These are phyloP conservation scores for Teunomyces barrocoloradensis DNA, from an alignment of 805 yeast genomes.

Conservation along the genomic window DNA sequence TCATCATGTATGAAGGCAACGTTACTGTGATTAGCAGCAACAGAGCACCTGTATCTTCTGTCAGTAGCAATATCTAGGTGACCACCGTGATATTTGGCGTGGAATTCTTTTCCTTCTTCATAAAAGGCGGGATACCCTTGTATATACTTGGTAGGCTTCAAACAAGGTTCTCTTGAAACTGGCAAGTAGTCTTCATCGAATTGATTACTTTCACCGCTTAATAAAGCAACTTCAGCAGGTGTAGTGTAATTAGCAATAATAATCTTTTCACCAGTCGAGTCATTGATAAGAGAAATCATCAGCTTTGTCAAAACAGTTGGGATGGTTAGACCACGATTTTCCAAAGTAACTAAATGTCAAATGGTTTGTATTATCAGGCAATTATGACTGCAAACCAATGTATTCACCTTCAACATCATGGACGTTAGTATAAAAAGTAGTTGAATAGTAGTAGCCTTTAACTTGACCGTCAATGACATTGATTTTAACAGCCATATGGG, in stretches of 20 bases:
- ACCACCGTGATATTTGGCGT: no score
- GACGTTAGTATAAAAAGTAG: neutral
- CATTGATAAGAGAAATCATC: neutral
- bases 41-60: no score
- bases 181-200: neutral
- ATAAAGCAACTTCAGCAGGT: neutral
- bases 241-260: neutral
- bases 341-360: constrained; percentile 9
- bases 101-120: no score
- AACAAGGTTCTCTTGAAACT: no score
- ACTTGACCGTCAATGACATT: neutral
- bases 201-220: neutral
- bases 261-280: neutral
- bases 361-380: neutral
- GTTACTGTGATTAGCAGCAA: no score
- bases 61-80: no score
- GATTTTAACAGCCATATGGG: neutral
- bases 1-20: no score
- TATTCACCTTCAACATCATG: neutral
- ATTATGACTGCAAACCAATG: constrained; percentile 5
- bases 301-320: constrained; percentile 3
- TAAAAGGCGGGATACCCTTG: no score
- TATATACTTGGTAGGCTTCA: no score
- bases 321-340: neutral
- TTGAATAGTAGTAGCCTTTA: neutral